Conservation (phyloP, 139 green algal genomes). For the Chlamydomonas incerta region DNA sequence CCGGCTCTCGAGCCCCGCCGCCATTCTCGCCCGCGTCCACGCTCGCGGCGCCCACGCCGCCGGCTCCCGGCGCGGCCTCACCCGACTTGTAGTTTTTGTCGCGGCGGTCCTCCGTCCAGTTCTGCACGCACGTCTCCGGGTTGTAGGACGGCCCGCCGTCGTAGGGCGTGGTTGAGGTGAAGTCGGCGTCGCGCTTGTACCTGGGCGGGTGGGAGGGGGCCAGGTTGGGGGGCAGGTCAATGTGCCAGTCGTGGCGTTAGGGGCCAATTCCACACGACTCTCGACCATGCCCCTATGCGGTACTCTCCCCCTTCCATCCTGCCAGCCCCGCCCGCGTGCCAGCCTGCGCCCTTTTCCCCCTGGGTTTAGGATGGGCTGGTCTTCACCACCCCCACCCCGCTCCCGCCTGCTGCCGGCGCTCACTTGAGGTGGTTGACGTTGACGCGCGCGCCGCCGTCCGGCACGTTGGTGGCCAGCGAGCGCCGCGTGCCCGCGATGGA, state of each 20-base stretch:
- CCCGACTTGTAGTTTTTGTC: conserved; percentile 35
- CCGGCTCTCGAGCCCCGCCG: no score
- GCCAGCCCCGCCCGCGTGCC: no score
- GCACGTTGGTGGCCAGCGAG: conserved; percentile 10
- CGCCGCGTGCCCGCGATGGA: conserved; percentile 1
- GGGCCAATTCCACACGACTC: no score
- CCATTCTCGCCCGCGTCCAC: not conserved
- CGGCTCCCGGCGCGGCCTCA: not conserved
- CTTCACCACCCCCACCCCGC: no score
- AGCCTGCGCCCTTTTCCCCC: no score
- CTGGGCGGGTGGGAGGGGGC: no score
- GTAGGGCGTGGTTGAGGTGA: not conserved
- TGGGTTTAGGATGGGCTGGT: no score
- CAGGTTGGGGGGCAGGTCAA: no score
- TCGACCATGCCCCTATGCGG: no score
- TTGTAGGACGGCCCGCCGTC: conserved; percentile 30
- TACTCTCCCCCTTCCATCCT: no score
- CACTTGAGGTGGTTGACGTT: conserved; percentile 25
- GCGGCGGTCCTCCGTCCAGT: conserved; percentile 33
- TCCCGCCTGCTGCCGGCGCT: not conserved
- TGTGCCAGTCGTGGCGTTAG: no score
- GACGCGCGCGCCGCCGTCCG: not conserved
- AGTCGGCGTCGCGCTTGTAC: conserved; percentile 38
- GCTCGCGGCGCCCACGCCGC: no score
- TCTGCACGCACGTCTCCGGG: conserved; percentile 33